Evolutionary conservation across 495 filamentous ascomycete genomes (phyloP).

Genomic region (Lasiosphaeria miniovina): DNA sequence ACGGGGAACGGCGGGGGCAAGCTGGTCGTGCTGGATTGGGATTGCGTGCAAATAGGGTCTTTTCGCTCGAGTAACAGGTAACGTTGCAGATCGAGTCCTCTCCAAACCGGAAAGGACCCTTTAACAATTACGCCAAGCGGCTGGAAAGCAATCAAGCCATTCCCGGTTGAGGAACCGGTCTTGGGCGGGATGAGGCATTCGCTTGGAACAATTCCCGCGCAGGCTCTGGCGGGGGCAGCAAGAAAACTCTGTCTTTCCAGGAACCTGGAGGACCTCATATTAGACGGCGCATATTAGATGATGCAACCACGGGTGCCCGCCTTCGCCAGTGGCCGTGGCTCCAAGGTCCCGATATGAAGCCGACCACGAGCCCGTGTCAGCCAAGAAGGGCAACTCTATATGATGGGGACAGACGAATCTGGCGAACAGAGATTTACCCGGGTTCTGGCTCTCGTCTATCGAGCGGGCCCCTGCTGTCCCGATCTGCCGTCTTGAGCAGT

Average conservation of each 20-base stretch:
- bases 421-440: constrained; percentile 29
- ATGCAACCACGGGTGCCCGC: constrained; percentile 15
- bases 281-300: constrained; percentile 21
- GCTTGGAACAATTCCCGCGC: constrained; percentile 27
- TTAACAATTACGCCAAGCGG: constrained; percentile 15
- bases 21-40: neutral
- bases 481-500: constrained; percentile 22
- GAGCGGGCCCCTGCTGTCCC: constrained; percentile 9
- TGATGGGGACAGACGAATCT: constrained; percentile 17
- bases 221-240: constrained; percentile 7
- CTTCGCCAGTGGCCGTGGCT: constrained; percentile 9
- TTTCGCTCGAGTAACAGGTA: constrained; percentile 17
- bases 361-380: constrained; percentile 22
- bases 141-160: constrained; percentile 22
- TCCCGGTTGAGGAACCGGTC: constrained; percentile 25
- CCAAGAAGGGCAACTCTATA: constrained; percentile 25
- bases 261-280: constrained; percentile 31
- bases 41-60: neutral
- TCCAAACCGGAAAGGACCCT: constrained; percentile 25
- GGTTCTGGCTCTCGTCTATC: constrained; percentile 34
- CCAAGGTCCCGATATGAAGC: constrained; percentile 27
- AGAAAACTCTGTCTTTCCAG: constrained; percentile 21
- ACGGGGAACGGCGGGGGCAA: neutral
- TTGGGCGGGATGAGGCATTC: constrained; percentile 5
- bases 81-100: constrained; percentile 26